Evolutionary conservation across 352 stramenopile genomes (phyloP).

Genomic region (Phytophthora tentaculata): DNA sequence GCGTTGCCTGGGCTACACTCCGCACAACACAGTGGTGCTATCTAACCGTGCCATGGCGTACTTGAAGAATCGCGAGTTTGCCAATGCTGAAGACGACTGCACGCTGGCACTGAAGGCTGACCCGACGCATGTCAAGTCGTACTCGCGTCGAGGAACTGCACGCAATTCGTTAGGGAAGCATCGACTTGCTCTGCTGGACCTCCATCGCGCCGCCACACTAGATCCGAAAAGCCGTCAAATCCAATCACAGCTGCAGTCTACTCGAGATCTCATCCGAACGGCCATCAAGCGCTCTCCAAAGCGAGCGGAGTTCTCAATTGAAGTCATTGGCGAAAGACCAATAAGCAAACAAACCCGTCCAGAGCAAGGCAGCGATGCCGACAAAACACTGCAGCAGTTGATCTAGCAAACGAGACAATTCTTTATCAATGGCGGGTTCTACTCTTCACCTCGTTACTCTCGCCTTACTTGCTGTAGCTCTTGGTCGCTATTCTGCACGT

Average conservation of each 20-base stretch:
- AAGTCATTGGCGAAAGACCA: slow-evolving; percentile 39
- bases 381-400: slow-evolving; percentile 1
- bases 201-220: slow-evolving; percentile 60
- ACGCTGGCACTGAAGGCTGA: slow-evolving; percentile 84
- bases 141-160: slow-evolving; percentile 80
- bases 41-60: slow-evolving; percentile 93
- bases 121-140: slow-evolving; percentile 86
- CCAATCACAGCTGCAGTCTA: slow-evolving; percentile 58
- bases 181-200: slow-evolving; percentile 83
- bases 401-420: slow-evolving; percentile 16
- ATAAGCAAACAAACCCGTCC: not conserved
- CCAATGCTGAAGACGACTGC: slow-evolving; percentile 91
- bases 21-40: slow-evolving; percentile 74
- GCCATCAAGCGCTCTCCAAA: slow-evolving; percentile 75
- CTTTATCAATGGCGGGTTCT: slow-evolving; percentile 7
- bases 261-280: slow-evolving; percentile 66
- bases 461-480: slow-evolving; percentile 81
- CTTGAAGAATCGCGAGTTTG: slow-evolving; percentile 88
- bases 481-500: slow-evolving; percentile 89
- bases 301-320: slow-evolving; percentile 52
- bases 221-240: slow-evolving; percentile 84
- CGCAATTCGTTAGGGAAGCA: slow-evolving; percentile 89
- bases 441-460: not conserved
- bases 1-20: slow-evolving; percentile 75
- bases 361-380: slow-evolving; percentile 11